Evolutionary conservation across 148 eudicot genomes (phyloP), one percentile per base, ranked within the genome.

Genomic region (Nyssa sinensis): DNA sequence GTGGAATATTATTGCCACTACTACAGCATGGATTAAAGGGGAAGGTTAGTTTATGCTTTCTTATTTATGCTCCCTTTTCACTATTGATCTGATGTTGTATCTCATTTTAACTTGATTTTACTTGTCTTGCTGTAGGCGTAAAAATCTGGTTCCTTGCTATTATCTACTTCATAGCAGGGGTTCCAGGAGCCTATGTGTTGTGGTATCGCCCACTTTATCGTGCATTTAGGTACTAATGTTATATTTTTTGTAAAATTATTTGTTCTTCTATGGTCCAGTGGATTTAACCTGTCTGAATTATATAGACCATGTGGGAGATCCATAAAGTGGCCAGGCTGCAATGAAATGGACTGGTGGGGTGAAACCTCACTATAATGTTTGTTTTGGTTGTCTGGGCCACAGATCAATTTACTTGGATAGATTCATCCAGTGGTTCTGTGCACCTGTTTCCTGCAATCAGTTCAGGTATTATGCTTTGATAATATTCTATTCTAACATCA

Each of bases 181-280:
- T 94, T 76, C 98, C 98, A 24, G 79, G 87, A 73, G 97, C 85
- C 13, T 94, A 91, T 79, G 84, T 91, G 37, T 76, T 94, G 71
- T 94, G 98, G 98, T 93, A 93, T 81, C 90, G 92, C 4, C 93
- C 98, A 29, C 94, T 93, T 57, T 93, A 93, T 81, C 88, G 93
- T 63, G 94, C 94, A 65, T 93, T 89, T 80, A 89, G 98, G 98
- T 93, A 86, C 19, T 35, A 69, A 10, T 21, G 66, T 59, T 62
- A 34, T 51, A 17, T 39, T 24, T 39, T 71, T 66, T 23, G n/a
- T 62, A 59, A 49, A 32, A 59, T 25, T 14, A 4, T 21, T 2
- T 73, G 34, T 32, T 58, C 49, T 34, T 24, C 71, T 33, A 37
- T n/a, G n/a, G 66, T 64, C 4, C 4, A 23, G 58, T 62, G 23